Conservation (phyloP, 2,329 filamentous ascomycete species). For the Hymenoscyphus infarciens region DNA sequence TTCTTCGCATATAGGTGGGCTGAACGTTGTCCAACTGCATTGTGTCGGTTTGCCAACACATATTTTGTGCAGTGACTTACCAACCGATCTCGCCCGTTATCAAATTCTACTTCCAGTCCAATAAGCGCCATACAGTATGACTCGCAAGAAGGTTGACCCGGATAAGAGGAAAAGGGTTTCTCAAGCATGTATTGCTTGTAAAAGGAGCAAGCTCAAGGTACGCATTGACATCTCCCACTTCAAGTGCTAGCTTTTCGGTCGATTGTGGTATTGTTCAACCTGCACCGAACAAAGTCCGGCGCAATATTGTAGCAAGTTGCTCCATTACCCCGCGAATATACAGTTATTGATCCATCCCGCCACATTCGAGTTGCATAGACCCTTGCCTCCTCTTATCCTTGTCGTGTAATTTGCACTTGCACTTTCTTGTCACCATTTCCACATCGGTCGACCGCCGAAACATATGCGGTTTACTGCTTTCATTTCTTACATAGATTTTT, state of each 20-base stretch:
- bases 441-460: not conserved
- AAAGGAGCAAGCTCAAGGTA: conserved; percentile 31
- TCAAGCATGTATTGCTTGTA: conserved; percentile 30
- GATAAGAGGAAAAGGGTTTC: conserved; percentile 28
- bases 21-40: not conserved
- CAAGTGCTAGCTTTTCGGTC: not conserved
- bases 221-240: conserved; percentile 8
- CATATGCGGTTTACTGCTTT: not conserved
- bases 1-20: not conserved
- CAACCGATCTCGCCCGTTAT: not conserved
- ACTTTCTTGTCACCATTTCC: not conserved
- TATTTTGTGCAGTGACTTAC: not conserved
- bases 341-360: not conserved
- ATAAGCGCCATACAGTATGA: conserved; percentile 16
- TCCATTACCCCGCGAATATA: not conserved
- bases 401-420: not conserved
- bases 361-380: not conserved
- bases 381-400: not conserved
- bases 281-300: not conserved
- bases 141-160: conserved; percentile 27
- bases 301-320: conserved; percentile 33
- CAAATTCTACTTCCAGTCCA: not conserved
- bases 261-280: not conserved
- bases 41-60: not conserved
- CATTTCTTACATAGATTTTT: not conserved